Conservation (phyloP, 2,329 filamentous ascomycete species). For the Colletotrichum abscissum region DNA sequence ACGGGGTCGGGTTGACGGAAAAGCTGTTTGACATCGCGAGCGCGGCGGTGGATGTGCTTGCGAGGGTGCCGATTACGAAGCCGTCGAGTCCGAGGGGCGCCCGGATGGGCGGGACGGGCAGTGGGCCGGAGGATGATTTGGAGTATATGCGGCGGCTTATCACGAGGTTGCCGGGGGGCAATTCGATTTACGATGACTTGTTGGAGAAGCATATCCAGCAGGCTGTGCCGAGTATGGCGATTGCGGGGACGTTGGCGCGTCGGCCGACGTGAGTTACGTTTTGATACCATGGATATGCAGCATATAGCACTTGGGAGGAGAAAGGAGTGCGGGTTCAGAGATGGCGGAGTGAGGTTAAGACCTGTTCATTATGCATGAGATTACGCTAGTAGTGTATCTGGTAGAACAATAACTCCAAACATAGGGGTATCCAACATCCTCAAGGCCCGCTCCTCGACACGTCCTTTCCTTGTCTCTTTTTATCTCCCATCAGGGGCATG, state of each 20-base stretch:
- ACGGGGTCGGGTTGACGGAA: constrained; percentile 58
- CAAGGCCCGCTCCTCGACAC: not conserved
- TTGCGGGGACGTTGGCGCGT: not conserved
- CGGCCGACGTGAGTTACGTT: not conserved
- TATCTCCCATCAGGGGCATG: no score
- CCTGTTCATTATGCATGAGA: constrained; percentile 15
- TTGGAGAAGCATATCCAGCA: constrained; percentile 53
- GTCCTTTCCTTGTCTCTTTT: no score
- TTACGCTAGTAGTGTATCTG: constrained; percentile 26
- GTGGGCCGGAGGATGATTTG: constrained; percentile 50
- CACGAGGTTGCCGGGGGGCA: constrained; percentile 49
- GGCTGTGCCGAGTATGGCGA: constrained; percentile 42
- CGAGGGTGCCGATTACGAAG: constrained; percentile 49
- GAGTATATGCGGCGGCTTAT: constrained; percentile 51
- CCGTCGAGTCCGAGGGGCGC: constrained; percentile 39
- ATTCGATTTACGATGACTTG: constrained; percentile 50
- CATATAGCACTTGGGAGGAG: not conserved
- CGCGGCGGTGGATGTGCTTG: constrained; percentile 56
- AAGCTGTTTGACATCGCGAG: constrained; percentile 59
- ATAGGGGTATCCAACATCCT: constrained; percentile 2
- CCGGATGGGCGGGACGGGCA: constrained; percentile 33
- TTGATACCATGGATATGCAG: not conserved
- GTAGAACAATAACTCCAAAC: not conserved
- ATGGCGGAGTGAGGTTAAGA: not conserved
- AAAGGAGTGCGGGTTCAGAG: not conserved